A percentile compares a stretch with the other conserved stretches of the same genome.
These are phyloP conservation scores for Cyberlindnera galapagoensis DNA, from an alignment of 805 yeast species.

Conservation along the genomic window DNA sequence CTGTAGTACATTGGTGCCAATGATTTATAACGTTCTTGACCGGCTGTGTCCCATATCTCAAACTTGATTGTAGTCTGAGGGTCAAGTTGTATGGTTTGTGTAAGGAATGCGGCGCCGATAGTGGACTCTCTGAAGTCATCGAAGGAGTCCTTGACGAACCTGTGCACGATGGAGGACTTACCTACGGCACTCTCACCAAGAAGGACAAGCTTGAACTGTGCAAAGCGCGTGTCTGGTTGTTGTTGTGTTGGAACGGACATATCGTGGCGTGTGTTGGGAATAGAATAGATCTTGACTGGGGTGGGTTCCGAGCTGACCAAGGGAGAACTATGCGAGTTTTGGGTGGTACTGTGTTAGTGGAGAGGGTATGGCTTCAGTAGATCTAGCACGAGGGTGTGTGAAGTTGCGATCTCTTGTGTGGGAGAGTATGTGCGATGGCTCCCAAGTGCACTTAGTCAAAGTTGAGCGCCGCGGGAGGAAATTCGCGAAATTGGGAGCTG, in stretches of 20 bases:
- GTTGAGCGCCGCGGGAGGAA: no score
- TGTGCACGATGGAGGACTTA: constrained; percentile 57
- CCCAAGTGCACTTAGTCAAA: no score
- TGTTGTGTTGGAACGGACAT: constrained; percentile 4
- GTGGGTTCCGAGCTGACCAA: no score
- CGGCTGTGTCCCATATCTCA: constrained; percentile 86
- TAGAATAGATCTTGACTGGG: no score
- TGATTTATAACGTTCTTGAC: constrained; percentile 74
- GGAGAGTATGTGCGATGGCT: no score
- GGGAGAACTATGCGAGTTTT: no score
- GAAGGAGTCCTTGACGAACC: constrained; percentile 69
- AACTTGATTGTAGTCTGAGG: constrained; percentile 53
- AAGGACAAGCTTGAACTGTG: constrained; percentile 55
- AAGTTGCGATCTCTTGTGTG: no score
- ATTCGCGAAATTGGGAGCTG: no score
- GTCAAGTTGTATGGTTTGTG: constrained; percentile 57
- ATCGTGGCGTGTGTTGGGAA: constrained; percentile 2
- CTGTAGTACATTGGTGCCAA: constrained; percentile 81
- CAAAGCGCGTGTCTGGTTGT: constrained; percentile 28
- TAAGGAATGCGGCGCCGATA: constrained; percentile 78
- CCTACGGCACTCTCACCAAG: constrained; percentile 68
- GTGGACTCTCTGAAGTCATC: constrained; percentile 73
- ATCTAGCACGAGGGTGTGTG: no score
- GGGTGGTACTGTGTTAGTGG: no score
- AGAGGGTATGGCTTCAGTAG: no score